phyloP scores from a whole-genome alignment of 2,329 filamentous ascomycete genomes.

The Epicoccum sorghinum region DNA sequence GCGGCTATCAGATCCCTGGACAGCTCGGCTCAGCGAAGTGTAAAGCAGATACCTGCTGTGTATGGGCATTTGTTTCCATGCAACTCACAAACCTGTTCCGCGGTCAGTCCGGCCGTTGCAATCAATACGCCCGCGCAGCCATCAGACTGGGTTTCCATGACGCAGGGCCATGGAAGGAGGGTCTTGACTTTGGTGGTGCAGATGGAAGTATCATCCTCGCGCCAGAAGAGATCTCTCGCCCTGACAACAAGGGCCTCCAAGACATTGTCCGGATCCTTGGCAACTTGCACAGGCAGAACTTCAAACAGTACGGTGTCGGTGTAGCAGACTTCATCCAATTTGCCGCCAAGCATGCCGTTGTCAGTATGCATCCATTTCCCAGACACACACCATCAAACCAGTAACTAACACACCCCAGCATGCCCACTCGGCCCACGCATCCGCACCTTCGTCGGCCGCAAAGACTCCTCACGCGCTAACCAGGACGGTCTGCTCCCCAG shows the following conservation, averaged over 20 bases:
- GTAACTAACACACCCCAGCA: slow-evolving; percentile 1
- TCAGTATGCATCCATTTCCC: slow-evolving; percentile 17
- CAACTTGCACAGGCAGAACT: slow-evolving; percentile 9
- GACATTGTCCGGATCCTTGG: slow-evolving; percentile 20
- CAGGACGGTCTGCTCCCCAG: slow-evolving; percentile 35
- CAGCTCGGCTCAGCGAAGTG: slow-evolving; percentile 19
- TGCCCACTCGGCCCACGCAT: slow-evolving; percentile 43
- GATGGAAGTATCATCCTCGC: slow-evolving; percentile 35
- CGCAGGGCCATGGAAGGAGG: slow-evolving; percentile 32
- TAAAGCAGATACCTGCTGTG: slow-evolving; percentile 35
- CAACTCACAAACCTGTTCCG: slow-evolving; percentile 24
- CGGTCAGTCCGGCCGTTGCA: slow-evolving; percentile 32
- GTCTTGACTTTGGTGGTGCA: slow-evolving; percentile 31
- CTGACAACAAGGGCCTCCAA: slow-evolving; percentile 32
- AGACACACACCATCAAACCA: background rate
- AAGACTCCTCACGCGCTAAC: slow-evolving; percentile 30
- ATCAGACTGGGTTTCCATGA: slow-evolving; percentile 39
- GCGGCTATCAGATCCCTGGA: slow-evolving; percentile 17
- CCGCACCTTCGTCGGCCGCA: slow-evolving; percentile 39
- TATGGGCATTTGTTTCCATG: slow-evolving; percentile 28
- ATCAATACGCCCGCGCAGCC: slow-evolving; percentile 29
- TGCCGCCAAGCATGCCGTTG: slow-evolving; percentile 36
- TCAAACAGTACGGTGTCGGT: slow-evolving; percentile 31
- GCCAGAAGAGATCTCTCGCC: slow-evolving; percentile 21
- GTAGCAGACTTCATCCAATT: slow-evolving; percentile 46